phyloP scores from a whole-genome alignment of 208 protist species.

The Naegleria gruberi region DNA sequence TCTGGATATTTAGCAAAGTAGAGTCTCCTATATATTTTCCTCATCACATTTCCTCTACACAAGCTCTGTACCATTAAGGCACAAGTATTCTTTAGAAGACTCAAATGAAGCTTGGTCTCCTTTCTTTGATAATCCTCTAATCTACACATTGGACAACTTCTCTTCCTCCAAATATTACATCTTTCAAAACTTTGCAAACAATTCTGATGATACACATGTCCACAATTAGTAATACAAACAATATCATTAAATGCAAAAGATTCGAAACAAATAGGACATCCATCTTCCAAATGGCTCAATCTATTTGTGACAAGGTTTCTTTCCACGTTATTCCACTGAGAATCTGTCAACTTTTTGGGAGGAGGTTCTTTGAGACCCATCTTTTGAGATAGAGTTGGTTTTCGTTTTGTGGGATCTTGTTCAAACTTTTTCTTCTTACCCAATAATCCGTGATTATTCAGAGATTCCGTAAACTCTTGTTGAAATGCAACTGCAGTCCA shows the following conservation, averaged over 20 bases:
- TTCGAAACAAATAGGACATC: slow-evolving; percentile 4
- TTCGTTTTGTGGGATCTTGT: not conserved
- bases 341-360: not conserved
- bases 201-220: not conserved
- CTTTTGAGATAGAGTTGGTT: not conserved
- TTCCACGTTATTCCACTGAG: not conserved
- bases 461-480: not conserved
- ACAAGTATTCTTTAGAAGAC: not conserved
- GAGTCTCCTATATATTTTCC: not conserved
- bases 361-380: not conserved
- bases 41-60: not conserved
- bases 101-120: not conserved
- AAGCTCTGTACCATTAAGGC: not conserved
- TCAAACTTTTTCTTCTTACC: not conserved
- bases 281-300: not conserved
- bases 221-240: not conserved
- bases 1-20: not conserved
- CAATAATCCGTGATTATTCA: not conserved
- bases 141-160: slow-evolving; percentile 1
- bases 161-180: not conserved
- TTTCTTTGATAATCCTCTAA: not conserved
- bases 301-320: not conserved
- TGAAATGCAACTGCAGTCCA: not conserved
- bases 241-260: not conserved
- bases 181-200: not conserved